phyloP scores from a whole-genome alignment of 768 basidiomycete genomes.

The Lentinula sp. region DNA sequence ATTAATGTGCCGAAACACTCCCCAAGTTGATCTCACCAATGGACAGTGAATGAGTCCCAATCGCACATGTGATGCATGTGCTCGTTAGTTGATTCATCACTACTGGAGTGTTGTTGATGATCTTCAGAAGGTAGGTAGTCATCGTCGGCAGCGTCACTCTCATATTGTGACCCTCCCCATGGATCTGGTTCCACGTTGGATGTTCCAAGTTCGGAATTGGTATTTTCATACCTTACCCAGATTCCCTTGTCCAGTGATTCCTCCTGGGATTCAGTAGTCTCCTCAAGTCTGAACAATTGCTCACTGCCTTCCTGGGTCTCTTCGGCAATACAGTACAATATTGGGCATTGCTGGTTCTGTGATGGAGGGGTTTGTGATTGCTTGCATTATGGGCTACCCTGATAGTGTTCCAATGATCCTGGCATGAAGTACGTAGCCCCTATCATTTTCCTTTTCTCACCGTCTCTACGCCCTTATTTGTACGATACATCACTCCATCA shows the following conservation, averaged over 20 bases:
- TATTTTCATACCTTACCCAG: not conserved
- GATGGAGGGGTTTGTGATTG: not conserved
- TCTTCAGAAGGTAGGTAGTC: not conserved
- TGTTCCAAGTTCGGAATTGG: not conserved
- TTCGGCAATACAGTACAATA: not conserved
- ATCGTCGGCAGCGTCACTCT: not conserved
- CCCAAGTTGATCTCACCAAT: not conserved
- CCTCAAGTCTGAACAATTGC: not conserved
- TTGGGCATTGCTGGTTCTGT: not conserved
- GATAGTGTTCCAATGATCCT: not conserved
- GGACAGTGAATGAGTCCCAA: not conserved
- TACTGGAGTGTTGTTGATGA: too few relatives aligned
- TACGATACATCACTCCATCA: too few relatives aligned
- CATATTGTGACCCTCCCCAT: constrained; percentile 2
- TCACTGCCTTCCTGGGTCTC: not conserved
- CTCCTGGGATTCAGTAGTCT: not conserved
- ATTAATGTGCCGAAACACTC: not conserved
- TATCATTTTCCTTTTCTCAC: too few relatives aligned
- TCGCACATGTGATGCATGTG: not conserved
- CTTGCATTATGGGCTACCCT: not conserved
- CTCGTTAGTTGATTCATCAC: not conserved
- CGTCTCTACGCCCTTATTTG: too few relatives aligned
- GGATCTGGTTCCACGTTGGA: not conserved
- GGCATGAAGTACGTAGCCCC: too few relatives aligned
- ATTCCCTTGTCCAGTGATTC: not conserved